A percentile compares a stretch with the other conserved stretches of the same genome.
Evolutionary conservation across 2,329 filamentous ascomycete genomes (phyloP).

Genomic region (Aaosphaeria pasadenensis): DNA sequence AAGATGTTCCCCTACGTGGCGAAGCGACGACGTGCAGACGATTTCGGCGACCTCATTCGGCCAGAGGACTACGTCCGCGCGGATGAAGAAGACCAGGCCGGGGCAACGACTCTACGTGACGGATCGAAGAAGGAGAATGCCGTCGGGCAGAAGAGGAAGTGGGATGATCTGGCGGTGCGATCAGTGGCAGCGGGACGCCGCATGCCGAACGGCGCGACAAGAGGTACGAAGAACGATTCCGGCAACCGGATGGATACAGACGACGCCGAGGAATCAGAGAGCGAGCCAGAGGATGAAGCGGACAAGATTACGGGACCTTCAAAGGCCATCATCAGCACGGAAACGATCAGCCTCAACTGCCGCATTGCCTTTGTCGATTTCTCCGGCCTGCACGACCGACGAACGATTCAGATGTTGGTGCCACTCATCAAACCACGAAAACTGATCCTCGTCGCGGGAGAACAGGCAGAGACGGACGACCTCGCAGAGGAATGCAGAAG

Average conservation of each 20-base stretch:
- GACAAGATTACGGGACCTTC: constrained; percentile 65
- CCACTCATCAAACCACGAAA: constrained; percentile 93
- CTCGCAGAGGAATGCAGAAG: constrained; percentile 79
- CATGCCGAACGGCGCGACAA: constrained; percentile 50
- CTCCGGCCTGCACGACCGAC: constrained; percentile 86
- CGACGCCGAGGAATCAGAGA: constrained; percentile 36
- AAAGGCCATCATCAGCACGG: constrained; percentile 66
- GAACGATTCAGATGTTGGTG: constrained; percentile 90
- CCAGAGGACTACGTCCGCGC: constrained; percentile 91
- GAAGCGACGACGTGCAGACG: constrained; percentile 75
- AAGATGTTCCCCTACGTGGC: constrained; percentile 87
- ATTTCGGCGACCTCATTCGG: constrained; percentile 90
- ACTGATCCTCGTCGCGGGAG: constrained; percentile 85
- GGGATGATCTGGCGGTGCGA: constrained; percentile 66
- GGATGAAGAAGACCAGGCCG: constrained; percentile 80
- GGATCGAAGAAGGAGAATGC: constrained; percentile 46
- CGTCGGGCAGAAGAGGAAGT: constrained; percentile 90
- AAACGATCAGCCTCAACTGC: constrained; percentile 66
- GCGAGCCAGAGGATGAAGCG: constrained; percentile 46
- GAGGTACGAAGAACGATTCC: constrained; percentile 53
- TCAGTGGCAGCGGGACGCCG: constrained; percentile 37
- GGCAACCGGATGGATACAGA: constrained; percentile 20
- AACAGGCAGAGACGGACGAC: constrained; percentile 66
- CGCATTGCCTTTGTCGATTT: constrained; percentile 89
- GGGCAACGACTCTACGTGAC: constrained; percentile 60